Percentiles rank a stretch among this genome's conserved stretches.
phyloP scores from a whole-genome alignment of 2,329 filamentous ascomycete species.

The Teratosphaeria epicoccoides region DNA sequence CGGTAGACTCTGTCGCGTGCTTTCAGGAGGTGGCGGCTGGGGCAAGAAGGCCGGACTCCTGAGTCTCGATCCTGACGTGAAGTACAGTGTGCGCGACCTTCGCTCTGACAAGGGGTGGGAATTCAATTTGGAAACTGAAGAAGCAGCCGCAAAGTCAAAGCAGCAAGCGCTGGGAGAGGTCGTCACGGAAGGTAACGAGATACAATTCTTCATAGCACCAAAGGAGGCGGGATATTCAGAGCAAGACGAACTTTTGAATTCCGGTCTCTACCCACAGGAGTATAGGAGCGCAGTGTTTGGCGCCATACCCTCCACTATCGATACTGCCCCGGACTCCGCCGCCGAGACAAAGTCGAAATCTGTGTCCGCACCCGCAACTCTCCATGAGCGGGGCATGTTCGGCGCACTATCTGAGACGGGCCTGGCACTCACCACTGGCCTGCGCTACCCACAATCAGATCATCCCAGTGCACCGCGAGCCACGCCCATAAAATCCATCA shows the following conservation, averaged over 20 bases:
- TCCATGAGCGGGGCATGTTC: conserved; percentile 34
- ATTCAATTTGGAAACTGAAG: conserved; percentile 32
- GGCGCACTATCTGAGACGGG: conserved; percentile 54
- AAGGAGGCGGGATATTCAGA: conserved; percentile 6
- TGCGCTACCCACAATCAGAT: background rate
- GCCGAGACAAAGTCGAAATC: background rate
- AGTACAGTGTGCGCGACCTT: conserved; percentile 40
- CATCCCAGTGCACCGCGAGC: background rate
- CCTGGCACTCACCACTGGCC: conserved; percentile 38
- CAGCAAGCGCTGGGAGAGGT: conserved; percentile 42
- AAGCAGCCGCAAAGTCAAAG: conserved; percentile 23
- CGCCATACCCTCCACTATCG: conserved; percentile 35
- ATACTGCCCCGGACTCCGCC: conserved; percentile 14
- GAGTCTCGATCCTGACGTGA: conserved; percentile 62
- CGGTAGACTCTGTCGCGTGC: conserved; percentile 39
- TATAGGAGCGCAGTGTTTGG: conserved; percentile 25
- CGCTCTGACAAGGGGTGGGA: conserved; percentile 47
- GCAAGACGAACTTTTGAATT: background rate
- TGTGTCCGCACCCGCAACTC: background rate
- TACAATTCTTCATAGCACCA: conserved; percentile 53
- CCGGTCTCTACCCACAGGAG: background rate
- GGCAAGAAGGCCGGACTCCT: conserved; percentile 68
- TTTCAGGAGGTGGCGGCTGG: conserved; percentile 79
- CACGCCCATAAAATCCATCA: background rate
- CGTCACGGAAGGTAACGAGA: conserved; percentile 50